A percentile compares a stretch with the other conserved stretches of the same genome.
Conservation (phyloP, 1,139 yeast genomes). For the Suhomyces yuchorum region DNA sequence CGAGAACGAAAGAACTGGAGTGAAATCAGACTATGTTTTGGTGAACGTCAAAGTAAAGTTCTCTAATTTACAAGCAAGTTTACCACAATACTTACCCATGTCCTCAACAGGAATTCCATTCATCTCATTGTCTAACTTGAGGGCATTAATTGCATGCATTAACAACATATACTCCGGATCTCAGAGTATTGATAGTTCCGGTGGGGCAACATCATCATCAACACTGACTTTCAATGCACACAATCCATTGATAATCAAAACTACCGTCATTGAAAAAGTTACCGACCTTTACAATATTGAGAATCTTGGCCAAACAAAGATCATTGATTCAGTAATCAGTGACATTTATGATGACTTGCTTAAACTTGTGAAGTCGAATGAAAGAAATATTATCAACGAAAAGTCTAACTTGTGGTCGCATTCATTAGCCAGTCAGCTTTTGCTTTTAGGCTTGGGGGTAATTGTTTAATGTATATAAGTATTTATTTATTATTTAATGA, state of each 20-base stretch:
- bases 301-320: constrained; percentile 49
- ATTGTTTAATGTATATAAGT: constrained; percentile 40
- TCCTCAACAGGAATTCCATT: constrained; percentile 56
- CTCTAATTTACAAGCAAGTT: constrained; percentile 58
- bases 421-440: constrained; percentile 58
- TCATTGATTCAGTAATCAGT: constrained; percentile 56
- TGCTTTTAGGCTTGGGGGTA: constrained; percentile 61
- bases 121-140: constrained; percentile 58
- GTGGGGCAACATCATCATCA: constrained; percentile 4
- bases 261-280: constrained; percentile 62
- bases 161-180: constrained; percentile 31
- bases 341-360: constrained; percentile 60
- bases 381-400: constrained; percentile 43
- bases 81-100: constrained; percentile 59
- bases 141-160: constrained; percentile 61
- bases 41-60: constrained; percentile 67
- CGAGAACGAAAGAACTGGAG: constrained; percentile 5
- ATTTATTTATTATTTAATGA: constrained; percentile 2
- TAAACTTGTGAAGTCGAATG: constrained; percentile 55
- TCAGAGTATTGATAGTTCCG: constrained; percentile 7
- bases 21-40: constrained; percentile 54
- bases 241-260: constrained; percentile 45
- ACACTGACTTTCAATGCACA: constrained; percentile 13
- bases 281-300: constrained; percentile 54
- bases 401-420: constrained; percentile 61